Conservation (phyloP, 768 basidiomycete species). For the Tulasnella sp. region DNA sequence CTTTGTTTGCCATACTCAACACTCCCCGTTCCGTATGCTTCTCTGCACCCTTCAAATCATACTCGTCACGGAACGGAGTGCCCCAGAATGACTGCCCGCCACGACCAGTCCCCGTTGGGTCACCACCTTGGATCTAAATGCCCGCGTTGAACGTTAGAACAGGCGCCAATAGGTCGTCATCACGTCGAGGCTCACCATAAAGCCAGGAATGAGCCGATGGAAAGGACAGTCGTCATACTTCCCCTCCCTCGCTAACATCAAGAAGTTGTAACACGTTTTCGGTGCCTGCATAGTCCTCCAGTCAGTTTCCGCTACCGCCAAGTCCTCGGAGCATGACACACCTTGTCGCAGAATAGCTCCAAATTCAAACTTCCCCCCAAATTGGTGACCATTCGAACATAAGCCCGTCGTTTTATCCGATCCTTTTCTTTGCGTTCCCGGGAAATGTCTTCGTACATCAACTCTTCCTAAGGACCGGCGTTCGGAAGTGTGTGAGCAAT, state of each 20-base stretch:
- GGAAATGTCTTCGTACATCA: conserved; percentile 95
- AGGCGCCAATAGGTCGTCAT: too few relatives aligned
- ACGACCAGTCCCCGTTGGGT: conserved; percentile 91
- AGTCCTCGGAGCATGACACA: conserved; percentile 35
- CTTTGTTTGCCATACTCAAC: conserved; percentile 94
- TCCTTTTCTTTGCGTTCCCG: conserved; percentile 93
- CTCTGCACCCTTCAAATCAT: conserved; percentile 80
- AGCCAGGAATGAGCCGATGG: conserved; percentile 89
- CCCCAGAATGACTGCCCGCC: conserved; percentile 95
- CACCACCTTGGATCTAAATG: conserved; percentile 89
- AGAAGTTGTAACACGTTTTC: conserved; percentile 97
- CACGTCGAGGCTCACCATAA: conserved; percentile 63
- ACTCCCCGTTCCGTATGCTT: conserved; percentile 82
- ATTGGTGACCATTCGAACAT: conserved; percentile 92
- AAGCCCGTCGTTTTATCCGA: conserved; percentile 83
- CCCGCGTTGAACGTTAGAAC: background rate
- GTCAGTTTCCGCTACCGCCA: background rate
- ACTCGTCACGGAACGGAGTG: conserved; percentile 92
- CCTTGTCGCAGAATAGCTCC: conserved; percentile 87
- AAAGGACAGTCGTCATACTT: conserved; percentile 90
- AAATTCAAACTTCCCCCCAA: conserved; percentile 77
- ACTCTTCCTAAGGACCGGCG: conserved; percentile 61
- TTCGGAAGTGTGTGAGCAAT: background rate
- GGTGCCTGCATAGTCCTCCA: conserved; percentile 60
- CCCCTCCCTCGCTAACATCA: conserved; percentile 85